Conservation (phyloP, 2,329 filamentous ascomycete genomes). For the Aspergillus sp. region DNA sequence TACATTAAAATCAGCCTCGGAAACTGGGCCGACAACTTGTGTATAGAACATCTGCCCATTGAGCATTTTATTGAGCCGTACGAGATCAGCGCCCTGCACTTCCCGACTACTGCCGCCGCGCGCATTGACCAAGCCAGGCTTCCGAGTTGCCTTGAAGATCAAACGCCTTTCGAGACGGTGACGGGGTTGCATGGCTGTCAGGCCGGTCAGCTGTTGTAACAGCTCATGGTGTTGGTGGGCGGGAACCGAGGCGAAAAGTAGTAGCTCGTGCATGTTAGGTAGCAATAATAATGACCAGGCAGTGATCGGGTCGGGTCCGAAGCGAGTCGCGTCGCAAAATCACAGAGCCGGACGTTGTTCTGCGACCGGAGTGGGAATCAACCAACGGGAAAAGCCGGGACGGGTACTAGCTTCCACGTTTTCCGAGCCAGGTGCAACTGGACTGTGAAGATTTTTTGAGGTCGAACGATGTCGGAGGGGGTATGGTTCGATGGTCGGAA, state of each 20-base stretch:
- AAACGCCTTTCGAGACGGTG: constrained; percentile 55
- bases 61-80: constrained; percentile 48
- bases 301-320: constrained; percentile 3
- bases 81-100: constrained; percentile 41
- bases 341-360: neutral
- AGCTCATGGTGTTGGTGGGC: constrained; percentile 59
- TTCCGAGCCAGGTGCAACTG: constrained; percentile 5
- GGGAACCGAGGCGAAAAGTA: constrained; percentile 61
- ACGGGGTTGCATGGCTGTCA: constrained; percentile 62
- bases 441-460: neutral
- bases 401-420: constrained; percentile 6
- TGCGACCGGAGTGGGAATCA: constrained; percentile 12
- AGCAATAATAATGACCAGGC: constrained; percentile 16
- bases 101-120: constrained; percentile 41
- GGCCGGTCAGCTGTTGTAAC: constrained; percentile 60
- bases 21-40: constrained; percentile 50
- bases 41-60: constrained; percentile 56
- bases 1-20: constrained; percentile 37
- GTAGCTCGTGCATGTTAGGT: constrained; percentile 59
- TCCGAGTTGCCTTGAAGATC: constrained; percentile 57
- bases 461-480: too few relatives aligned
- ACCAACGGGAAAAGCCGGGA: constrained; percentile 18
- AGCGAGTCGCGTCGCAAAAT: neutral
- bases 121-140: constrained; percentile 42
- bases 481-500: constrained; percentile 5